Base-by-base conservation (phyloP, 257 asterid species). In the Fraxinus excelsior region DNA sequence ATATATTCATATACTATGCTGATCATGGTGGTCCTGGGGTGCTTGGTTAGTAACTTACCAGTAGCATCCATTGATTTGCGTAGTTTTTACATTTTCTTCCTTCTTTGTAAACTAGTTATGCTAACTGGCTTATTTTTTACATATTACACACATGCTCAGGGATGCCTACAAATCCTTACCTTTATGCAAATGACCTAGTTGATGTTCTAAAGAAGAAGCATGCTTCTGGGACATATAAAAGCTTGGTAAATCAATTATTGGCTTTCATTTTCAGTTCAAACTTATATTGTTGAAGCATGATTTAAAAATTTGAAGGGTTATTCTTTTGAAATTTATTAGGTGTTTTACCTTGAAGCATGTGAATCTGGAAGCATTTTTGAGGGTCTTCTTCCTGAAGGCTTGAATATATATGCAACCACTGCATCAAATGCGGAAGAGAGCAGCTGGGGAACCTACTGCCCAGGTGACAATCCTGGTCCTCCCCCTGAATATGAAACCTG, bases 21-120 rank as follows among this genome's bases (percentile, higher is more conserved):
- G 99, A 96, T 82, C 99, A 93, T 75, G 99, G 99, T 28, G 99
- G 98, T 67, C 95, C 98, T 76, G 99, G 98, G 42, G 90, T 96
- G 49, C 96, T 96, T 56, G 99, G 99, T 96, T 38, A 80, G 97
- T 84, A 60, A 44, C 71, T 28, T 67, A 72, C 14, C 29, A 0
- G 12, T 37, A 28, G n/a, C 72, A 65, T 70, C 18, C 23, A 14
- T 56, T n/a, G 66, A 56, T 58, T 51, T 32, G 62, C 60, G 7
- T 49, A 71, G 70, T 76, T 21, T 21, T 58, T 58, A 58, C 66
- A 58, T 58, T 58, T 58, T 58, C 13, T 58, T 58, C 66, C 12
- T 58, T 58, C 66, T n/a, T 58, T 13, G 29, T 58, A 53, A 25
- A 72, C 18, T 35, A 29, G 72, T 60, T 51, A 4, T 53, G 62